Conservation (phyloP, 2,329 filamentous ascomycete genomes). For the Fusarium sp. region DNA sequence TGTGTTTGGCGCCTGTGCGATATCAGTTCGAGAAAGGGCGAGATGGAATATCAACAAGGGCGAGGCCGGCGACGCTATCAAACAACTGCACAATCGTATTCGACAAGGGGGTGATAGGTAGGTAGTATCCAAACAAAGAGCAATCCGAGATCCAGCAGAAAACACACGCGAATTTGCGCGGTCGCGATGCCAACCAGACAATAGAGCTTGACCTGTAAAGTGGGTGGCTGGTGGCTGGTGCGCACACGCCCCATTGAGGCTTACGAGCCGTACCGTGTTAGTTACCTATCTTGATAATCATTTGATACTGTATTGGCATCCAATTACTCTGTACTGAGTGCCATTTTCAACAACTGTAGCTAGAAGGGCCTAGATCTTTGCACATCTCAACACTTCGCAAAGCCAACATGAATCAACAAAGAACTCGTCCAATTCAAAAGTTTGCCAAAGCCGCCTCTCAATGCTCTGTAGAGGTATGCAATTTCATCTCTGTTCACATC, state of each 20-base stretch:
- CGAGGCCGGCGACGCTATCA: slow-evolving; percentile 9
- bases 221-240: slow-evolving; percentile 43
- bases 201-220: slow-evolving; percentile 45
- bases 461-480: slow-evolving; percentile 67
- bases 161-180: slow-evolving; percentile 43
- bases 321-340: too few species aligned
- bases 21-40: background rate
- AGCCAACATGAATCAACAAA: slow-evolving; percentile 45
- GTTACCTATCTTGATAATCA: too few species aligned
- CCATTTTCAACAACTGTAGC: background rate
- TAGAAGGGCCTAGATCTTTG: background rate
- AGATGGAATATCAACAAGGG: background rate
- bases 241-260: slow-evolving; percentile 26
- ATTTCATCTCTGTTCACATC: background rate
- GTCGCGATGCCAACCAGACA: slow-evolving; percentile 35
- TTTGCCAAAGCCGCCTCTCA: slow-evolving; percentile 67
- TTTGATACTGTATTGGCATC: slow-evolving; percentile 26
- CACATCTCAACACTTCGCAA: background rate
- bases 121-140: slow-evolving; percentile 35
- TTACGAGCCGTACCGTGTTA: slow-evolving; percentile 11
- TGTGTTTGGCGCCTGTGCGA: background rate
- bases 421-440: slow-evolving; percentile 65
- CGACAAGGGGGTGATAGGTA: slow-evolving; percentile 10
- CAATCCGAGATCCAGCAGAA: slow-evolving; percentile 21
- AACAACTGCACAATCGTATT: slow-evolving; percentile 14